Conservation (phyloP, 106 monocot genomes). For the Dendrobium chrysotoxum region DNA sequence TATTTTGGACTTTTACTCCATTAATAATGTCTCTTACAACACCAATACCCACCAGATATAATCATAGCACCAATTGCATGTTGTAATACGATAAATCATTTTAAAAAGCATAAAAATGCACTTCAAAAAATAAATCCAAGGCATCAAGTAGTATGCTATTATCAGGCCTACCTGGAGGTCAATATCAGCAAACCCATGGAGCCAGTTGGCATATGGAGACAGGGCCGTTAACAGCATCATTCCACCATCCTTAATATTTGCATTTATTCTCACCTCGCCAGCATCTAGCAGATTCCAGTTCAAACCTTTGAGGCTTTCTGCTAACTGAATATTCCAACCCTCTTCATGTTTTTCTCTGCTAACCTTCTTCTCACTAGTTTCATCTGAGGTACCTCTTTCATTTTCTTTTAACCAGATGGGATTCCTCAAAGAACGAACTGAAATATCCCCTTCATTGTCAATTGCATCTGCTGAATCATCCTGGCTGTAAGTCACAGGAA, state of each 20-base stretch:
- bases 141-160: background rate
- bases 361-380: constrained; percentile 53
- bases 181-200: constrained; percentile 97
- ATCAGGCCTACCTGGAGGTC: constrained; percentile 67
- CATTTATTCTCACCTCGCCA: constrained; percentile 83
- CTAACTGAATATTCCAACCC: constrained; percentile 83
- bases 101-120: background rate
- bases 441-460: constrained; percentile 29
- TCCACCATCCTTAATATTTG: constrained; percentile 99
- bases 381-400: constrained; percentile 37
- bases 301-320: constrained; percentile 88
- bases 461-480: constrained; percentile 40
- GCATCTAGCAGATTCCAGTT: constrained; percentile 84
- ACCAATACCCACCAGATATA: constrained; percentile 1
- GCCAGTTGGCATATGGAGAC: constrained; percentile 85
- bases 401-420: constrained; percentile 71
- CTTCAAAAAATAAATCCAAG: background rate
- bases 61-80: background rate
- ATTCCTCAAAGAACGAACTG: constrained; percentile 38
- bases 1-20: too few relatives aligned
- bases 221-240: constrained; percentile 93
- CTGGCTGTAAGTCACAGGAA: constrained; percentile 73
- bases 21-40: background rate
- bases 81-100: background rate
- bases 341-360: constrained; percentile 85